These are phyloP conservation scores for Phytophthora sp. DNA, from an alignment of 352 stramenopile species.

Conservation along the genomic window DNA sequence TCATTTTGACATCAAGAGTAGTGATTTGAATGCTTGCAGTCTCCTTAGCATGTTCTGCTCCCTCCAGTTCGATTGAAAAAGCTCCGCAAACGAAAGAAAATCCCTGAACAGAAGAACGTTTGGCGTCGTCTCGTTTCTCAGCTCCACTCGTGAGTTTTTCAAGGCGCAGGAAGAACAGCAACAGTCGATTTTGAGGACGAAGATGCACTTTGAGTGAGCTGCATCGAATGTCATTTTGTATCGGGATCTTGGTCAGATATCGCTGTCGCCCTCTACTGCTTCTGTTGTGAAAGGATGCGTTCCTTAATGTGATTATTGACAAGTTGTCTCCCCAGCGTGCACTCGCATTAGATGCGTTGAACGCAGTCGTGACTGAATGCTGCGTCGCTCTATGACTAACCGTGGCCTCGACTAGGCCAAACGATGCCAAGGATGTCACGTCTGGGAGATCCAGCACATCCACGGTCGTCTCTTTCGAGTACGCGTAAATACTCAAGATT, in stretches of 20 bases:
- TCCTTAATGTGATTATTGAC: constrained; percentile 25
- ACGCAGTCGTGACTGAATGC: constrained; percentile 27
- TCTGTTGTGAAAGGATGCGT: constrained; percentile 32
- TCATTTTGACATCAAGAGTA: constrained; percentile 50
- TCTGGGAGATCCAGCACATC: constrained; percentile 37
- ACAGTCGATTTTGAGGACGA: constrained; percentile 40
- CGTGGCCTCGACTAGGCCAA: constrained; percentile 37
- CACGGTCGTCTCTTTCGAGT: constrained; percentile 34
- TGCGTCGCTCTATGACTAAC: constrained; percentile 35
- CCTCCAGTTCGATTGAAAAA: constrained; percentile 30
- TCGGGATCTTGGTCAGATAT: constrained; percentile 32
- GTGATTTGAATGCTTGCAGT: constrained; percentile 27
- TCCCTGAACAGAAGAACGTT: constrained; percentile 30
- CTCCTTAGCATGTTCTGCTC: neutral
- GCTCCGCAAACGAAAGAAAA: constrained; percentile 39
- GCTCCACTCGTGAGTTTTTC: constrained; percentile 49
- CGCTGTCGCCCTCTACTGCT: constrained; percentile 32
- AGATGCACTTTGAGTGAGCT: constrained; percentile 27
- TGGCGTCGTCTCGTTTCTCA: constrained; percentile 12
- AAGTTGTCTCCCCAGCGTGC: constrained; percentile 31
- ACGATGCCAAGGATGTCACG: constrained; percentile 20
- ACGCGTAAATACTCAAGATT: constrained; percentile 34
- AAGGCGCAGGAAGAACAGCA: constrained; percentile 55
- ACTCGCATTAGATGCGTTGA: constrained; percentile 37
- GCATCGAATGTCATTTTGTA: constrained; percentile 36